Evolutionary conservation across 495 filamentous ascomycete species (phyloP).

Genomic region (Niebla homalea): DNA sequence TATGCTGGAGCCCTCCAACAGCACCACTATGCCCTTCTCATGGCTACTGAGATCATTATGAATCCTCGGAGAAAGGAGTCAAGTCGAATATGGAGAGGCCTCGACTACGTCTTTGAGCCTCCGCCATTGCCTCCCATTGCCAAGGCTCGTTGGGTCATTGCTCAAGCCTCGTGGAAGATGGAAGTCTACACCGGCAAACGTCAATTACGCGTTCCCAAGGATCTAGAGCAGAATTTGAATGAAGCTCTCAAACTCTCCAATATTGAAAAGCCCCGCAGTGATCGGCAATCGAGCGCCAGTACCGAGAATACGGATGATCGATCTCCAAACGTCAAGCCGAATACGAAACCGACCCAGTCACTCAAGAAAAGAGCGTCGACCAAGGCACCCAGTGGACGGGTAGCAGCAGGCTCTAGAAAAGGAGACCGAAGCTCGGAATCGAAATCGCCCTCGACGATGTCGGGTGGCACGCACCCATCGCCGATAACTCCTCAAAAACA

Average conservation of each 20-base stretch:
- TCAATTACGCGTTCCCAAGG: slow-evolving; percentile 22
- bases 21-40: slow-evolving; percentile 32
- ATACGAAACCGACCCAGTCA: no score
- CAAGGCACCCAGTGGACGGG: not conserved
- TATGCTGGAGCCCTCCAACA: slow-evolving; percentile 34
- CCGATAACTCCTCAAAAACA: slow-evolving; percentile 6
- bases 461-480: not conserved
- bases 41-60: slow-evolving; percentile 39
- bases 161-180: slow-evolving; percentile 25
- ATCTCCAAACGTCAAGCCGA: not conserved
- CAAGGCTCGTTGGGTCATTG: slow-evolving; percentile 29
- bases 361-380: not conserved
- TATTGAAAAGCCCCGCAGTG: not conserved
- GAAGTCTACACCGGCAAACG: slow-evolving; percentile 25
- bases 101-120: slow-evolving; percentile 59
- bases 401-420: not conserved
- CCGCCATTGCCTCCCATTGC: slow-evolving; percentile 28
- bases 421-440: slow-evolving; percentile 6
- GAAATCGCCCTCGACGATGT: slow-evolving; percentile 4
- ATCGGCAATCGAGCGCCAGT: not conserved
- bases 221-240: slow-evolving; percentile 1
- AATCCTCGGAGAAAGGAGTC: slow-evolving; percentile 41
- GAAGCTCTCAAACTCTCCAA: slow-evolving; percentile 1
- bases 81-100: slow-evolving; percentile 51
- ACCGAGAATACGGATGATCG: not conserved